These are phyloP conservation scores for Alternaria ventricosa DNA, from an alignment of 2,329 filamentous ascomycete species.

Conservation along the genomic window DNA sequence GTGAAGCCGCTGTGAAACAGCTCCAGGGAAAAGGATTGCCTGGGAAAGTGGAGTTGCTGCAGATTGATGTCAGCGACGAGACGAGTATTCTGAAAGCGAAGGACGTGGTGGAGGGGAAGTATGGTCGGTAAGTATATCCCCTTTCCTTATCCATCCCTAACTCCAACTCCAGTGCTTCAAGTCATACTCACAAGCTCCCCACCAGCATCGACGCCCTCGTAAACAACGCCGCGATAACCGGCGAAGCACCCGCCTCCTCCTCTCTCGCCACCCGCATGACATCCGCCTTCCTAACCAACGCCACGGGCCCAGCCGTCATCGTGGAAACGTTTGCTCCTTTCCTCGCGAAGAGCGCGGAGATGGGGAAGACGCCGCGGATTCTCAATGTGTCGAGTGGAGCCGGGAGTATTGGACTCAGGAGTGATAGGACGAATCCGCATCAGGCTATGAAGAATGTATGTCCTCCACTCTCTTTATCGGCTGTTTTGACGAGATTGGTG, in stretches of 20 bases:
- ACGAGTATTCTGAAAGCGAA: slow-evolving; percentile 49
- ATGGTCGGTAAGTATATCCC: slow-evolving; percentile 39
- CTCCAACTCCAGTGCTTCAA: too few species aligned
- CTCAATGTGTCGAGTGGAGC: slow-evolving; percentile 41
- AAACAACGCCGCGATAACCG: slow-evolving; percentile 47
- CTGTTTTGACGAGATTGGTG: not conserved
- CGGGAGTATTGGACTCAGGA: slow-evolving; percentile 36
- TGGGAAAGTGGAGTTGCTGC: slow-evolving; percentile 45
- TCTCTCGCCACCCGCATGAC: slow-evolving; percentile 20
- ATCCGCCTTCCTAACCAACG: slow-evolving; percentile 32
- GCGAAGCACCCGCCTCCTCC: slow-evolving; percentile 5
- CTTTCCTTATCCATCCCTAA: too few species aligned
- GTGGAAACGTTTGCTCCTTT: slow-evolving; percentile 18
- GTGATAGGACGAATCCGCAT: slow-evolving; percentile 24
- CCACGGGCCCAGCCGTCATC: slow-evolving; percentile 20
- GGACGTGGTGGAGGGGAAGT: slow-evolving; percentile 23
- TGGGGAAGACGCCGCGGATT: slow-evolving; percentile 26
- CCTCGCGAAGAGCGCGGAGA: slow-evolving; percentile 16
- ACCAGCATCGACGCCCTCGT: slow-evolving; percentile 44
- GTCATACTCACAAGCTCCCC: too few species aligned
- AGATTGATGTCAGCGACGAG: slow-evolving; percentile 53
- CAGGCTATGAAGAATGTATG: slow-evolving; percentile 21
- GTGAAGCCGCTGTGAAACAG: slow-evolving; percentile 29
- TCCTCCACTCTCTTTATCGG: not conserved
- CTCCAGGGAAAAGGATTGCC: slow-evolving; percentile 24